phyloP scores from a whole-genome alignment of 176 grass and related monocot species.

The Thinopyrum elongatum region DNA sequence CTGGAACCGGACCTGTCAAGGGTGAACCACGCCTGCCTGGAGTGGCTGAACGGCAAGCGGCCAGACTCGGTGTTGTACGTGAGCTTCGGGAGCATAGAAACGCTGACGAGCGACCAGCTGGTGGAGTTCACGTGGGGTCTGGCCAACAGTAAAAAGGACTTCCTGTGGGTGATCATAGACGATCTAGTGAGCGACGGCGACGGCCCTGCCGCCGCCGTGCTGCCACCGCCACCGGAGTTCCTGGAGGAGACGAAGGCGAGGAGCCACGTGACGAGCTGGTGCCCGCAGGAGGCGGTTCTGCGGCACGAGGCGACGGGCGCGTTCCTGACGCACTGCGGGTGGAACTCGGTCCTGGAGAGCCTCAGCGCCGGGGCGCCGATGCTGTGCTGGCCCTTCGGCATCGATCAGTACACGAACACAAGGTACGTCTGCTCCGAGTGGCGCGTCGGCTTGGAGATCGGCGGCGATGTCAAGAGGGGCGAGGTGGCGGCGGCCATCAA shows the following conservation, averaged over 20 bases:
- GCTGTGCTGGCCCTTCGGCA: background rate
- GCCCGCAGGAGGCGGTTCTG: conserved; percentile 35
- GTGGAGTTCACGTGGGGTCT: conserved; percentile 30
- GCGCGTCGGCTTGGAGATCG: background rate
- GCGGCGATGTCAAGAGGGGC: background rate
- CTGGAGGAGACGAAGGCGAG: background rate
- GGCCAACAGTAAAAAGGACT: background rate
- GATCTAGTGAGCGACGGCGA: background rate
- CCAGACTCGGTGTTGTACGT: conserved; percentile 1
- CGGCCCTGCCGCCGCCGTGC: background rate
- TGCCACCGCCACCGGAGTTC: background rate
- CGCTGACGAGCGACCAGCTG: background rate
- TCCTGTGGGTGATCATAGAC: conserved; percentile 27
- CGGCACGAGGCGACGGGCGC: conserved; percentile 7
- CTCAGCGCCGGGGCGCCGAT: background rate
- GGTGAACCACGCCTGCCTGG: background rate
- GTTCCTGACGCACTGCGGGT: conserved; percentile 53
- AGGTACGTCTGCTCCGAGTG: background rate
- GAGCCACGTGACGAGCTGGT: conserved; percentile 31
- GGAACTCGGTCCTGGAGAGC: conserved; percentile 48
- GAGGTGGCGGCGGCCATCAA: background rate
- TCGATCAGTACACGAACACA: background rate
- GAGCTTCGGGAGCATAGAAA: conserved; percentile 11
- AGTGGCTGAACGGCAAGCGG: background rate
- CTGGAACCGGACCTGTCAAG: background rate